Conservation (phyloP, 306 rosid species). For the Luffa aegyptiaca region DNA sequence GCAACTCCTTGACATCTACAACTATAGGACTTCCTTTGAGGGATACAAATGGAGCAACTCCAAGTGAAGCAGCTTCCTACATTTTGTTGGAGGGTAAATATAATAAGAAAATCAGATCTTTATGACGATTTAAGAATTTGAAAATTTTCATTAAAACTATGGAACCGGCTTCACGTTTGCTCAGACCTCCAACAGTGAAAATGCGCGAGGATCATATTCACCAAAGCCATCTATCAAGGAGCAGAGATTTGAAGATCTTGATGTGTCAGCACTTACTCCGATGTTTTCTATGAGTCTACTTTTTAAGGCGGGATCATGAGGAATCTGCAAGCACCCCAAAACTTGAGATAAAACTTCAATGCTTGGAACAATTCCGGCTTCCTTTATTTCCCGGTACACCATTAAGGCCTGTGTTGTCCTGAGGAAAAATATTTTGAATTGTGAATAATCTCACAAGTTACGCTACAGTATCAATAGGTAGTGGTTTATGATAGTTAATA, state of each 20-base stretch:
- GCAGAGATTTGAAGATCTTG: conserved; percentile 49
- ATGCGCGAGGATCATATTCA: conserved; percentile 86
- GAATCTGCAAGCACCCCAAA: conserved; percentile 84
- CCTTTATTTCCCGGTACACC: conserved; percentile 67
- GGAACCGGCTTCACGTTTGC: conserved; percentile 13
- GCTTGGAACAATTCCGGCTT: conserved; percentile 61
- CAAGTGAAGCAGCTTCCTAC: conserved; percentile 94
- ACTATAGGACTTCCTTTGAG: conserved; percentile 62
- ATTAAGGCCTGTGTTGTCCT: conserved; percentile 81
- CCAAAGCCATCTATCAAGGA: conserved; percentile 88
- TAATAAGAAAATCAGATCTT: conserved; percentile 18
- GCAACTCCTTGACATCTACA: conserved; percentile 58
- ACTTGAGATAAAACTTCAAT: conserved; percentile 63
- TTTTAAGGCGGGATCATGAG: conserved; percentile 47
- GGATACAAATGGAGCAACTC: conserved; percentile 65
- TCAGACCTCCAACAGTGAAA: conserved; percentile 84
- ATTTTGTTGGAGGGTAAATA: not conserved
- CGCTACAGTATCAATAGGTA: not conserved
- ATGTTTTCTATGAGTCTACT: conserved; percentile 57
- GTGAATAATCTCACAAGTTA: conserved; percentile 3
- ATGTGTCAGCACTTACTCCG: conserved; percentile 42
- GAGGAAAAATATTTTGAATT: conserved; percentile 18
- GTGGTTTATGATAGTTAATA: not conserved
- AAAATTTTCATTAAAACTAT: not conserved
- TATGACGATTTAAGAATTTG: conserved; percentile 12